These are phyloP conservation scores for Geosmithia morbida DNA, from an alignment of 2,329 filamentous ascomycete genomes.

Conservation along the genomic window DNA sequence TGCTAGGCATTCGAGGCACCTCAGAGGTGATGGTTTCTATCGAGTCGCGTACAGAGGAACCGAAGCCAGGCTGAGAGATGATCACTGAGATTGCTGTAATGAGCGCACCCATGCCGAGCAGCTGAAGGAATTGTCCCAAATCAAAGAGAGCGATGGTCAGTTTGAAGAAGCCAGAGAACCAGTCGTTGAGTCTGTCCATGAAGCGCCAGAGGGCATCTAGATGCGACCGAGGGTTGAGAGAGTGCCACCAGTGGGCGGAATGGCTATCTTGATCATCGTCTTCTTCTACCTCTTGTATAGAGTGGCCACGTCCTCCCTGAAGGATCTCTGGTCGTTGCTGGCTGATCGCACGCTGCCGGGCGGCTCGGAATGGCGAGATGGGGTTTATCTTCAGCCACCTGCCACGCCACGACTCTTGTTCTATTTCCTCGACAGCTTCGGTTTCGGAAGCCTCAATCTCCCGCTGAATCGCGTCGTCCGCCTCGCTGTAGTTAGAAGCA, in stretches of 20 bases:
- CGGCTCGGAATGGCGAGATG: slow-evolving; percentile 5
- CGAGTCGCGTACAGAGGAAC: neutral
- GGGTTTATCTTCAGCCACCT: slow-evolving; percentile 8
- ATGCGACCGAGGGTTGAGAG: slow-evolving; percentile 17
- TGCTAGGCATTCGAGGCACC: neutral
- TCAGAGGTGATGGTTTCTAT: neutral
- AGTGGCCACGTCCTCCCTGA: neutral
- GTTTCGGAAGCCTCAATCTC: slow-evolving; percentile 7
- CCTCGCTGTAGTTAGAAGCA: slow-evolving; percentile 7
- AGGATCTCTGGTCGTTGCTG: slow-evolving; percentile 1
- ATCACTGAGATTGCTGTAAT: neutral
- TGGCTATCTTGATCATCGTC: slow-evolving; percentile 1
- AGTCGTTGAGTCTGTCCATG: neutral
- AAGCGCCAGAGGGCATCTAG: slow-evolving; percentile 6
- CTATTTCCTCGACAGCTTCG: neutral
- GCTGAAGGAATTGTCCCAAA: neutral
- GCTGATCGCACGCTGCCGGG: neutral
- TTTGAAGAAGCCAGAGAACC: neutral
- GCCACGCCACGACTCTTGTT: slow-evolving; percentile 4
- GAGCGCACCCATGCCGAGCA: neutral
- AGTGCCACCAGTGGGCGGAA: slow-evolving; percentile 8
- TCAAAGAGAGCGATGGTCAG: neutral
- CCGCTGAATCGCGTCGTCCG: slow-evolving; percentile 9
- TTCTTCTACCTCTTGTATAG: slow-evolving; percentile 3
- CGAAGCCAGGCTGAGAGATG: neutral